Conservation (phyloP, 495 filamentous ascomycete genomes). For the Hypoxylon cercidicola region DNA sequence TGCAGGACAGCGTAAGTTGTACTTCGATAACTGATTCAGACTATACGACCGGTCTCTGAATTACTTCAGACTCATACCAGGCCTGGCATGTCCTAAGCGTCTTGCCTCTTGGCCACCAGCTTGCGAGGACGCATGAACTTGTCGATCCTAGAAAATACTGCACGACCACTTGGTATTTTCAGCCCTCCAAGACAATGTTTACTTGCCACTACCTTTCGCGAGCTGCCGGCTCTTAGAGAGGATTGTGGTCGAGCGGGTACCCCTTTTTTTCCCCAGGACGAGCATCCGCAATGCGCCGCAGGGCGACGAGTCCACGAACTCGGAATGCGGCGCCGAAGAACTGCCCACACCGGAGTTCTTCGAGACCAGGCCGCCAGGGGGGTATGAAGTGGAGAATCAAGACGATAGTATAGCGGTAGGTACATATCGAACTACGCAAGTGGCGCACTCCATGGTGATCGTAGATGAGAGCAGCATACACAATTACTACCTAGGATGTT, state of each 20-base stretch:
- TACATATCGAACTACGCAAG: no score
- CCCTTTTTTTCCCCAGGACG: not conserved
- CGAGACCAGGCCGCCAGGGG: not conserved
- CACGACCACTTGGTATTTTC: not conserved
- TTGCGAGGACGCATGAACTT: not conserved
- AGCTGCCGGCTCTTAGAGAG: not conserved
- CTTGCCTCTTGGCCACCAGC: not conserved
- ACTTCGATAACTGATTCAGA: not conserved
- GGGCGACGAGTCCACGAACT: slow-evolving; percentile 18
- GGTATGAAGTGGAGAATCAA: no score
- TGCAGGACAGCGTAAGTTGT: not conserved
- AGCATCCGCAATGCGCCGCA: slow-evolving; percentile 23
- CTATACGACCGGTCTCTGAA: not conserved
- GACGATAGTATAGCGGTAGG: no score
- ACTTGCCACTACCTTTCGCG: not conserved
- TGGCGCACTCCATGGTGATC: no score
- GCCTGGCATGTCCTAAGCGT: no score
- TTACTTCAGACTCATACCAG: no score
- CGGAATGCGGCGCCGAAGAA: slow-evolving; percentile 16
- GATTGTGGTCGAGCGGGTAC: not conserved
- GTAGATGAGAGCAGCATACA: no score
- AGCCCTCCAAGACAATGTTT: not conserved
- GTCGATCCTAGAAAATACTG: not conserved
- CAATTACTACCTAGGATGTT: no score
- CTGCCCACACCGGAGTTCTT: not conserved